Percentiles rank a stretch among this genome's conserved stretches.
Evolutionary conservation across 1,284 basidiomycete species (phyloP).

Genomic region (Lignosus rhinocerotis): DNA sequence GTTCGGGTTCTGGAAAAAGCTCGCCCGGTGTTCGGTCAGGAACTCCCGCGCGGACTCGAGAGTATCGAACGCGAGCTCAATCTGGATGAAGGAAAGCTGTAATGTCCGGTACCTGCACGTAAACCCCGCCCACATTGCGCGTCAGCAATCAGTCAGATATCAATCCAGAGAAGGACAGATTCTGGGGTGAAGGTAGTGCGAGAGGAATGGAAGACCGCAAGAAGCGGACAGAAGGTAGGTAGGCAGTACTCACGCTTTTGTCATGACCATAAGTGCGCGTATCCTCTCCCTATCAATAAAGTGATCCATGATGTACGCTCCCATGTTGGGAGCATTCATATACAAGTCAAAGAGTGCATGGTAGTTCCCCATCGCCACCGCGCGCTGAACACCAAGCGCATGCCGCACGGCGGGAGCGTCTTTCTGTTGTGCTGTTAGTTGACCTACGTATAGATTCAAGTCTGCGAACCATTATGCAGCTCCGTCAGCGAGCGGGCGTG

Average conservation of each 20-base stretch:
- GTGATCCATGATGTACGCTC: slow-evolving; percentile 98
- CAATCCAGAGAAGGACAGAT: background rate
- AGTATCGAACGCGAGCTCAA: slow-evolving; percentile 84
- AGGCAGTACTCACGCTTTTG: slow-evolving; percentile 76
- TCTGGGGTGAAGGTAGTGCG: background rate
- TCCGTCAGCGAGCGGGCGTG: background rate
- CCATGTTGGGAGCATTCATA: slow-evolving; percentile 91
- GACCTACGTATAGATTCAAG: slow-evolving; percentile 93
- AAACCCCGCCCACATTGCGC: background rate
- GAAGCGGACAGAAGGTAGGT: slow-evolving; percentile 1
- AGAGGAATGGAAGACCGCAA: slow-evolving; percentile 1
- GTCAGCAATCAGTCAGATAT: background rate
- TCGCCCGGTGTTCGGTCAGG: slow-evolving; percentile 69
- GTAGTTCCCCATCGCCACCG: slow-evolving; percentile 92
- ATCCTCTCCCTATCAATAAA: slow-evolving; percentile 93
- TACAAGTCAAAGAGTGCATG: slow-evolving; percentile 90
- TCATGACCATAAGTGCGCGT: slow-evolving; percentile 85
- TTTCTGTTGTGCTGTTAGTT: slow-evolving; percentile 91
- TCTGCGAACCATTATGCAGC: slow-evolving; percentile 49
- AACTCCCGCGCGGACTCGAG: slow-evolving; percentile 69
- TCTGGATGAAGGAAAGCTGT: slow-evolving; percentile 75
- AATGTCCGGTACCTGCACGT: slow-evolving; percentile 73
- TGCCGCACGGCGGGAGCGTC: slow-evolving; percentile 79
- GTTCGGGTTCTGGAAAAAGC: slow-evolving; percentile 67
- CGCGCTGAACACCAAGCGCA: slow-evolving; percentile 86